phyloP scores from a whole-genome alignment of 257 asterid species.

The Mitragyna speciosa region DNA sequence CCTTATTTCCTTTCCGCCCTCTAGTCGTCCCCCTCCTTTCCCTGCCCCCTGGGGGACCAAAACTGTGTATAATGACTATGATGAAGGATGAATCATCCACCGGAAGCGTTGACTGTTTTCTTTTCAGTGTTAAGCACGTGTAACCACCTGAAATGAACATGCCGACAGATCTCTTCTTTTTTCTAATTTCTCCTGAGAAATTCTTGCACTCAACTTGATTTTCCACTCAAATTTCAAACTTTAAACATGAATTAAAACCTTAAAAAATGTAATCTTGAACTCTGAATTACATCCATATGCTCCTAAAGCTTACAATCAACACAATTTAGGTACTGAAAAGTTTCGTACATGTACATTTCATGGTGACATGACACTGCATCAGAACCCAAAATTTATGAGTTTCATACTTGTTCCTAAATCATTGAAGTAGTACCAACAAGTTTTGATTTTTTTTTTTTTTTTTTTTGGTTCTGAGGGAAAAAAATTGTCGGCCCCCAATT shows the following conservation, averaged over 20 bases:
- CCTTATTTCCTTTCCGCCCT: background rate
- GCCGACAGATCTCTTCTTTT: constrained; percentile 19
- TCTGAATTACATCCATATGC: background rate
- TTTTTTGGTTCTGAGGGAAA: background rate
- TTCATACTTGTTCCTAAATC: background rate
- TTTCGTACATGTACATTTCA: background rate
- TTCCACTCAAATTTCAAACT: background rate
- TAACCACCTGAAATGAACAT: constrained; percentile 11
- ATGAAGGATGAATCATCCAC: background rate
- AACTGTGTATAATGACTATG: background rate
- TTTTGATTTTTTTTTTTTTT: background rate
- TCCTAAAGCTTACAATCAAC: background rate
- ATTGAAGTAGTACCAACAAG: background rate
- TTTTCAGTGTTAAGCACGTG: constrained; percentile 1
- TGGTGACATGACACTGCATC: background rate
- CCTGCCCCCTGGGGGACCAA: background rate
- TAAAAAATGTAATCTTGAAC: too few relatives aligned
- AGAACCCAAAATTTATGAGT: background rate
- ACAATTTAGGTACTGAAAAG: background rate
- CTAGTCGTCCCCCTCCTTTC: background rate
- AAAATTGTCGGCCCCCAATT: background rate
- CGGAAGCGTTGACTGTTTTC: constrained; percentile 6
- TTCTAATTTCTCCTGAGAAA: background rate
- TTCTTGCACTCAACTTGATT: background rate
- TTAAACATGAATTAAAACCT: too few relatives aligned